phyloP scores from a whole-genome alignment of 176 grass and related monocot species.

The Phyllostachys edulis region DNA sequence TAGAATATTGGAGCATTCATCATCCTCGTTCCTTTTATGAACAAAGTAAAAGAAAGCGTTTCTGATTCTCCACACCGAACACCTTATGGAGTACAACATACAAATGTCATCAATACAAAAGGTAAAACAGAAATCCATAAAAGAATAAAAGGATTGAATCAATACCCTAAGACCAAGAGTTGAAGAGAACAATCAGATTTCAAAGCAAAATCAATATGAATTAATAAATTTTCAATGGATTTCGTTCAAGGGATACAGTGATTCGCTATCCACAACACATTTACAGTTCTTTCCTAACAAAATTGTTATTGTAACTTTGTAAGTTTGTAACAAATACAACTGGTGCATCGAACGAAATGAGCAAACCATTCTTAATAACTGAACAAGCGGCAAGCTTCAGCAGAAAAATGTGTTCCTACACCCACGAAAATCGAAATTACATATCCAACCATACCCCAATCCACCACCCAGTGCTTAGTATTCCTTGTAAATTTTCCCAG shows the following conservation, averaged over 20 bases:
- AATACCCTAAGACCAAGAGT: neutral
- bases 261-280: neutral
- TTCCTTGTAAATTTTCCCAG: neutral
- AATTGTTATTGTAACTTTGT: neutral
- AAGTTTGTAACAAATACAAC: neutral
- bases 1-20: constrained; percentile 12
- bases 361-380: neutral
- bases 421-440: neutral
- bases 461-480: neutral
- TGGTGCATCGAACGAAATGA: neutral
- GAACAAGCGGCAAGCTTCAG: neutral
- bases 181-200: neutral
- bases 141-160: neutral
- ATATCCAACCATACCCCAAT: neutral
- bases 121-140: neutral
- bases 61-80: neutral
- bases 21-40: constrained; percentile 12
- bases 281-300: neutral
- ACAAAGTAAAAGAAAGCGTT: neutral
- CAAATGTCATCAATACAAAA: neutral
- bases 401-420: neutral
- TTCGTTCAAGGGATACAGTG: neutral
- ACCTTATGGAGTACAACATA: constrained; percentile 9
- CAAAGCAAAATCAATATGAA: neutral
- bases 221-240: neutral